Evolutionary conservation across 306 rosid genomes (phyloP), one percentile per base, ranked within the genome.

Genomic region (Chamaecrista fasciculata): DNA sequence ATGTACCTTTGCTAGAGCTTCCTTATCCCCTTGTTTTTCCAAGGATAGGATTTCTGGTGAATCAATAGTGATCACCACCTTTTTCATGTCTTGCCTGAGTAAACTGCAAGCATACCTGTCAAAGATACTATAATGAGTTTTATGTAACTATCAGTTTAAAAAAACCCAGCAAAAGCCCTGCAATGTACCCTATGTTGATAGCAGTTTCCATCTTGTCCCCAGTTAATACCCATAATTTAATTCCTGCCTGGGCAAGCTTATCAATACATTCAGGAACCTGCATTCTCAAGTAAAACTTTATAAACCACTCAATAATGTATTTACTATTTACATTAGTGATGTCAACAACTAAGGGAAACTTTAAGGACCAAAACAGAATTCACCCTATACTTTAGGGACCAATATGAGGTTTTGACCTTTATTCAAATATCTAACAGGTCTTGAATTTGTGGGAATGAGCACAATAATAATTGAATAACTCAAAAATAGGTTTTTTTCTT

Each of bases 121-220:
- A 74, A 71, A 24, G 69, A 19, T n/a, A 65, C 14, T 47, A 39
- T 49, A 2, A 42, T 68, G 18, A 66, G 50, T 46, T 72, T 57
- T 11, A 61, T 59, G 70, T 9, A 64, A 65, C 70, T 60, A 61
- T 18, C 26, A 37, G 58, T 70, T 47, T 70, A 68, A 72, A 21
- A 10, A 1, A 78, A 67, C 31, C 28, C 53, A 65, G 10, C 24
- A 62, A 14, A 29, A 48, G 67, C 60, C 34, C 46, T 63, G 52
- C 53, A 2, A 55, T 8, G 34, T 89, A 92, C 97, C 98, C 96
- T 46, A 92, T 92, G 67, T 92, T 92, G 75, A 90, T 80, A 72
- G 98, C 98, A 65, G 98, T 92, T 82, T 92, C 98, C 96, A 92
- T 87, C 81, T 92, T 92, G 75, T 92, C 98, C 60, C 96, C 96